These are phyloP conservation scores for Umbelopsis vinacea DNA, from an alignment of 192 early-diverging fungal species.

Conservation along the genomic window DNA sequence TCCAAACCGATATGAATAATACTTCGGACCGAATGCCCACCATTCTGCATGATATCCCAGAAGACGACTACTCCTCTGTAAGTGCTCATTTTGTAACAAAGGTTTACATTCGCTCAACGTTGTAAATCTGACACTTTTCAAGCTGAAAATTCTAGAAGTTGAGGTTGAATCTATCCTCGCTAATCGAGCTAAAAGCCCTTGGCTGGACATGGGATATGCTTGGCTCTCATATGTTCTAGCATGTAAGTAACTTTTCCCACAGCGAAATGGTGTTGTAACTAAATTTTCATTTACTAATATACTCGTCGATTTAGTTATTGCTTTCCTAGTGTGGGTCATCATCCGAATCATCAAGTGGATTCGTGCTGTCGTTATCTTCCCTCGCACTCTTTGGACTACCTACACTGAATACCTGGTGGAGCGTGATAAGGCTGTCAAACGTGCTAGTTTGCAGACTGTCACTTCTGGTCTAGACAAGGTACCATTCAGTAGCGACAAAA, in stretches of 20 bases:
- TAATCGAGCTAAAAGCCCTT: slow-evolving; percentile 42
- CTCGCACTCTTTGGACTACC: slow-evolving; percentile 23
- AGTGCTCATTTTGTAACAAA: slow-evolving; percentile 6
- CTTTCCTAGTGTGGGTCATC: slow-evolving; percentile 25
- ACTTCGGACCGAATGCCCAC: slow-evolving; percentile 27
- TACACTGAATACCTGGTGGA: slow-evolving; percentile 22
- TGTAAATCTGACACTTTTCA: background rate
- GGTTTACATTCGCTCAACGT: too few species aligned
- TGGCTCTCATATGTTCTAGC: slow-evolving; percentile 36
- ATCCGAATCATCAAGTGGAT: slow-evolving; percentile 22
- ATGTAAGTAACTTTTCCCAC: slow-evolving; percentile 18
- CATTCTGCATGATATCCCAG: slow-evolving; percentile 38
- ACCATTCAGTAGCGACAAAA: background rate
- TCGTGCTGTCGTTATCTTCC: slow-evolving; percentile 17
- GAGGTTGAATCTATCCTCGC: slow-evolving; percentile 39
- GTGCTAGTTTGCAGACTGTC: slow-evolving; percentile 10
- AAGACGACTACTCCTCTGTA: slow-evolving; percentile 37
- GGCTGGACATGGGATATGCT: slow-evolving; percentile 38
- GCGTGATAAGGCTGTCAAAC: slow-evolving; percentile 21
- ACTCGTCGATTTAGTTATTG: background rate
- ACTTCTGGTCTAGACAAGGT: slow-evolving; percentile 3
- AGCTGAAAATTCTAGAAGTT: slow-evolving; percentile 42
- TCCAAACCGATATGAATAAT: slow-evolving; percentile 33
- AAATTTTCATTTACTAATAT: background rate
- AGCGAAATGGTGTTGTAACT: too few species aligned